Conservation (phyloP, 202 grass and related monocot genomes). For the Eragrostis tef region DNA sequence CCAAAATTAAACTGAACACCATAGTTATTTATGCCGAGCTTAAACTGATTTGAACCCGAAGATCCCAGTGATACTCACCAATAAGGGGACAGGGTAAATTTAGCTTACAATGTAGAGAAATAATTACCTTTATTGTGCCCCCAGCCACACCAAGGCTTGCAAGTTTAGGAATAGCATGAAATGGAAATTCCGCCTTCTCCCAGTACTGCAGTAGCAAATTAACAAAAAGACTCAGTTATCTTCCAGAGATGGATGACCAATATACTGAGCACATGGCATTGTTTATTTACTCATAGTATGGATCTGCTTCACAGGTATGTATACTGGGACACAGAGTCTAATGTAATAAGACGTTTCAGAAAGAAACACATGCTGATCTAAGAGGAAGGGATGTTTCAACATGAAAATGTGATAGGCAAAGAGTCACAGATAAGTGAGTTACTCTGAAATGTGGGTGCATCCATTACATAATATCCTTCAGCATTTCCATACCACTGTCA, state of each 20-base stretch:
- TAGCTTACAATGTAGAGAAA: not conserved
- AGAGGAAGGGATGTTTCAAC: not conserved
- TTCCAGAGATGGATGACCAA: not conserved
- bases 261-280: not conserved
- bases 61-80: not conserved
- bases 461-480: not conserved
- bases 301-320: not conserved
- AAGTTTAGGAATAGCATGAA: constrained; percentile 66
- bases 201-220: constrained; percentile 55
- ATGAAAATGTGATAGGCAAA: constrained; percentile 16
- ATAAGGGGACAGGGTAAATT: not conserved
- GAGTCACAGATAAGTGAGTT: not conserved
- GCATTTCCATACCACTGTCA: constrained; percentile 58
- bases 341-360: constrained; percentile 13
- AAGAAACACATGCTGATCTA: constrained; percentile 3
- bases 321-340: not conserved
- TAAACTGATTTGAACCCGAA: not conserved
- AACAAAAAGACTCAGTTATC: constrained; percentile 1
- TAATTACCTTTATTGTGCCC: constrained; percentile 65
- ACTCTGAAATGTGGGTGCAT: not conserved
- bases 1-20: too few species aligned
- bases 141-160: constrained; percentile 59
- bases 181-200: constrained; percentile 82
- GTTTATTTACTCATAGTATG: not conserved
- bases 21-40: not conserved